Evolutionary conservation across 768 basidiomycete genomes (phyloP), one percentile per base, ranked within the genome.

Genomic region (Boletus barrowsii): DNA sequence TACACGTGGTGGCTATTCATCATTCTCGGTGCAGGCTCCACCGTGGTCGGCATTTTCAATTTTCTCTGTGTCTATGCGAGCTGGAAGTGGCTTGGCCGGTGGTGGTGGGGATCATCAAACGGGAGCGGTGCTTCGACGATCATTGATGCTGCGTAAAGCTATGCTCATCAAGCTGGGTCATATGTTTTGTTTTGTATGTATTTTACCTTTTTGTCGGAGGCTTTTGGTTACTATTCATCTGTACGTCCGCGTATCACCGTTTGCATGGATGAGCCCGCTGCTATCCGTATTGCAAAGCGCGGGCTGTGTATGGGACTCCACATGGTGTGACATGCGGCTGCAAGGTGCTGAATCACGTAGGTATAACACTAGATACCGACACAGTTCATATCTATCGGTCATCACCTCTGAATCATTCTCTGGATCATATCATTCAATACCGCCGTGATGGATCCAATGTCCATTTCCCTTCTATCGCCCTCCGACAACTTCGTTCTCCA

Each of bases 1-100:
- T 76, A 84, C 56, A 69, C 80, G 10, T 98, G 94, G 95, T 90
- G 82, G 77, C 40, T 88, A 10, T 69, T 95, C 57, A 78, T 84
- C 20, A 53, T 90, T 36, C 67, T 93, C 18, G 95, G 95, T 20
- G 87, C 87, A 22, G 93, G 93, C 22, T 86, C 87, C 18, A 75
- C 79, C 2, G 63, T 75, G n/a, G 66, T 91, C 53, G 91, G 90
- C 0, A 57, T 88, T 32, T 83, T 85, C 62, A 92, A 91, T 66
- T 83, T 87, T 63, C 54, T 86, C 43, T 64, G 90, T n/a, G 83
- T 88, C 18, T 65, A 88, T 13, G 79, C 82, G 4, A 78, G 83
- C 17, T 87, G 82, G 81, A 77, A 73, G 20, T 86, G 80, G 84
- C 84, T 67, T 3, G 59, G 83, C 78, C 72, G 70, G 15, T 56